Base-by-base conservation (phyloP, 306 rosid species). In the Hippophae tibetana region DNA sequence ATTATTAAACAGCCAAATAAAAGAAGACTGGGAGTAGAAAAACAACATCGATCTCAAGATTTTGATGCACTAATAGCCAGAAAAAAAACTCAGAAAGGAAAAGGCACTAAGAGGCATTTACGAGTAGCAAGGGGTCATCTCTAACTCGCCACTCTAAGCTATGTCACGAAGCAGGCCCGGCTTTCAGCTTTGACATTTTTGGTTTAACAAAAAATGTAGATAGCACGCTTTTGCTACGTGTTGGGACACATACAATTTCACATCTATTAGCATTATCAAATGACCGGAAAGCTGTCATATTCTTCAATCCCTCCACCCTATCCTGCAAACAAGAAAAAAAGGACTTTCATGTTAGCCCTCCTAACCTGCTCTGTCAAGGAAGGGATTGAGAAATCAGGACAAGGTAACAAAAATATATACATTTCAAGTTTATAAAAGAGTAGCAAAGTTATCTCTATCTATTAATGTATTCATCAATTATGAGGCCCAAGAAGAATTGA, bases 181-280 rank as follows among this genome's bases (percentile, higher is more conserved):
- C 68, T 69, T 76, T 78, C 60, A 78, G 60, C 70, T 79, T 90
- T 4, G 60, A 48, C 12, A 69, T 47, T 77, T 74, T 87, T 63
- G 77, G 95, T 73, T 83, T 87, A 58, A 56, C 87, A 48, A 92
- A 92, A 84, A 92, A 80, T 58, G 86, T 73, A 42, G 98, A 76
- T 48, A 92, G 86, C 72, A 87, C 74, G 56, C 98, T 92, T 76
- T 78, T 92, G 81, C 98, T 82, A 74, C 93, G 93, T 60, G 67
- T 69, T 26, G 89, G 92, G 68, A 53, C 78, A 47, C 60, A 71
- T 51, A 68, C 74, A 43, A 50, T 69, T 63, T 76, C 82, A 1
- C 51, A 76, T 60, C 70, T 72, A 42, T 64, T 83, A 69, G 23
- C 84, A 79, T 68, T 72, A 60, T 76, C 95, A 62, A 92, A 83